Evolutionary conservation across 768 basidiomycete species (phyloP).

Genomic region (Tulasnella sp.): DNA sequence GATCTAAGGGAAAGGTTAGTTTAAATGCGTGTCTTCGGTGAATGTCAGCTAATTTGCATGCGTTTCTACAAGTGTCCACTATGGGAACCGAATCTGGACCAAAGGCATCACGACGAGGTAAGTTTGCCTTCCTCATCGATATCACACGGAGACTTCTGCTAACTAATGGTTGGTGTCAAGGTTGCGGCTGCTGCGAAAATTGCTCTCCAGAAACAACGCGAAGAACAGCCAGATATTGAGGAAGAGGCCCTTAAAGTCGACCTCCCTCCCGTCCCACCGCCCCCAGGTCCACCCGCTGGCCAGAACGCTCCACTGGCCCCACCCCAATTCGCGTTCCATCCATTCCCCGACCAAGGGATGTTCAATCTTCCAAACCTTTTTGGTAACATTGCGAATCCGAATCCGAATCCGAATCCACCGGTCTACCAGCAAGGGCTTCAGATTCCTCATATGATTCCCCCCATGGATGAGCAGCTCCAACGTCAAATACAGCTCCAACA

Average conservation of each 20-base stretch:
- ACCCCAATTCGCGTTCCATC: too few species aligned
- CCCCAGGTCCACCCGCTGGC: background rate
- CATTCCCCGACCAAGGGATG: too few species aligned
- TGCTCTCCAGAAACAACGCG: conserved; percentile 53
- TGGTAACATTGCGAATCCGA: too few species aligned
- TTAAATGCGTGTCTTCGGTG: conserved; percentile 20
- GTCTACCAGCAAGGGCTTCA: too few species aligned
- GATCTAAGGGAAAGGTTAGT: conserved; percentile 20
- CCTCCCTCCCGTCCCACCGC: background rate
- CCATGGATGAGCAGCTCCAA: too few species aligned
- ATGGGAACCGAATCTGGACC: conserved; percentile 52
- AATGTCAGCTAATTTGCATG: conserved; percentile 25
- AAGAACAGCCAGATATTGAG: conserved; percentile 51
- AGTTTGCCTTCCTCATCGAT: background rate
- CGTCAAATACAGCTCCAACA: too few species aligned
- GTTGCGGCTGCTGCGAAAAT: conserved; percentile 57
- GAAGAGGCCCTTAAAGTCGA: conserved; percentile 51
- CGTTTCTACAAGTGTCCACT: conserved; percentile 40
- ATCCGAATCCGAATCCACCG: too few species aligned
- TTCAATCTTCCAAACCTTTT: too few species aligned
- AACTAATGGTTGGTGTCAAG: conserved; percentile 30
- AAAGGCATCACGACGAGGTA: conserved; percentile 58
- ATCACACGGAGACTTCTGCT: background rate
- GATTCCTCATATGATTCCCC: too few species aligned
- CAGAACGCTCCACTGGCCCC: too few species aligned